Evolutionary conservation across 352 stramenopile genomes (phyloP).

Genomic region (Aphanomyces astaci): DNA sequence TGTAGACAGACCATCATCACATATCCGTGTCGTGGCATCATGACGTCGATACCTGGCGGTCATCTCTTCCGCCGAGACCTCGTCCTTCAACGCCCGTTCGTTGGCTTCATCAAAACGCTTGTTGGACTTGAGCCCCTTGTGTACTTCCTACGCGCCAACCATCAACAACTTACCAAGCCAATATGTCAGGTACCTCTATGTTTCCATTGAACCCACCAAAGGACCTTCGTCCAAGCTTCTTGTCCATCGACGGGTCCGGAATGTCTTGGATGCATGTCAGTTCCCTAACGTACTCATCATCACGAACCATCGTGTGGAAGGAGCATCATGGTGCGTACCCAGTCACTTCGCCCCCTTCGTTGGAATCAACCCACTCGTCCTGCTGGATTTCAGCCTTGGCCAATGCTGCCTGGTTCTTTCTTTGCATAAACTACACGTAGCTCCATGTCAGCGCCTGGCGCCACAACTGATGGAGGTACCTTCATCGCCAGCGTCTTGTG

Average conservation of each 20-base stretch:
- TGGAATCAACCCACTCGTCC: conserved; percentile 47
- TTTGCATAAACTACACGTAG: conserved; percentile 68
- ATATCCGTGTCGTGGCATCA: background rate
- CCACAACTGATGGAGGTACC: conserved; percentile 23
- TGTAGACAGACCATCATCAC: background rate
- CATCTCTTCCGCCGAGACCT: conserved; percentile 79
- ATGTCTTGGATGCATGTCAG: conserved; percentile 47
- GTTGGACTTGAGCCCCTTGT: conserved; percentile 47
- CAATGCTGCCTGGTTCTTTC: conserved; percentile 58
- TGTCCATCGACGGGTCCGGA: conserved; percentile 58
- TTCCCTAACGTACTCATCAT: conserved; percentile 26
- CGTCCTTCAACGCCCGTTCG: conserved; percentile 62
- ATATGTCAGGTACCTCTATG: conserved; percentile 35
- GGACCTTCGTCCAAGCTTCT: conserved; percentile 66
- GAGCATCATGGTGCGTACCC: conserved; percentile 29
- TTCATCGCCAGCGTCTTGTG: conserved; percentile 85
- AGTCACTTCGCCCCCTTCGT: conserved; percentile 51
- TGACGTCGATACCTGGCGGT: conserved; percentile 28
- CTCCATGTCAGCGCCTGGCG: background rate
- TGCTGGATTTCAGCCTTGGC: conserved; percentile 43
- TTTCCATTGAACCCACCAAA: conserved; percentile 77
- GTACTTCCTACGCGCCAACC: conserved; percentile 46
- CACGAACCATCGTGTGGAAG: background rate
- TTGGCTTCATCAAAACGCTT: conserved; percentile 53
- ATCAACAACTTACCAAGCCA: background rate